Percentiles rank a stretch among this genome's conserved stretches.
phyloP scores from a whole-genome alignment of 1,284 basidiomycete genomes.

The Prillingera fragicola region DNA sequence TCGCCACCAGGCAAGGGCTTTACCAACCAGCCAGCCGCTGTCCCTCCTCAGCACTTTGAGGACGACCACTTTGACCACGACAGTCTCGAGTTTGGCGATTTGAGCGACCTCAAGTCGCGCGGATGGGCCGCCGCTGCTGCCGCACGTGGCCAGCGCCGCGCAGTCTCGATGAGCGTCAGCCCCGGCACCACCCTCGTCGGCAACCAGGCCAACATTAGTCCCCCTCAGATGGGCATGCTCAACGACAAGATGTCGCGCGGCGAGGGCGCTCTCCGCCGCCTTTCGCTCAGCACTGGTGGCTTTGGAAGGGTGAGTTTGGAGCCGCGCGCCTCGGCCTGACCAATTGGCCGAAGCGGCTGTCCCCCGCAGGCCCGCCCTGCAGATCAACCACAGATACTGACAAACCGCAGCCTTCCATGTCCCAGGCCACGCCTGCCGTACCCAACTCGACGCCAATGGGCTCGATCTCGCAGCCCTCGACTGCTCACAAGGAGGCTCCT shows the following conservation, averaged over 20 bases:
- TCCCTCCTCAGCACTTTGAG: slow-evolving; percentile 2
- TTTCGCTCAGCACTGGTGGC: slow-evolving; percentile 28
- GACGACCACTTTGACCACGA: slow-evolving; percentile 31
- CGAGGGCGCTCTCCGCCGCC: slow-evolving; percentile 38
- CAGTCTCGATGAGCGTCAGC: slow-evolving; percentile 28
- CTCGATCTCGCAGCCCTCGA: slow-evolving; percentile 1
- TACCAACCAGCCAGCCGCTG: background rate
- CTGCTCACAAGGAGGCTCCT: background rate
- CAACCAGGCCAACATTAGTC: slow-evolving; percentile 1
- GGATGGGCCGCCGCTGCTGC: slow-evolving; percentile 26
- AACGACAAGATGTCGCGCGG: slow-evolving; percentile 41
- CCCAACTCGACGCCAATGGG: slow-evolving; percentile 19
- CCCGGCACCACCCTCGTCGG: slow-evolving; percentile 7
- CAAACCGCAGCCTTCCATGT: background rate
- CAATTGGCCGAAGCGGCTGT: background rate
- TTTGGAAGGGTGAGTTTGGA: slow-evolving; percentile 27
- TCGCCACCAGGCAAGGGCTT: slow-evolving; percentile 12
- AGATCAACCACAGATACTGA: background rate
- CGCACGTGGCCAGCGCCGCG: slow-evolving; percentile 22
- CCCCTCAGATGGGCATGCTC: slow-evolving; percentile 20
- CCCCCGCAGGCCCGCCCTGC: background rate
- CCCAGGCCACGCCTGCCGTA: slow-evolving; percentile 14
- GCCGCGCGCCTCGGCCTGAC: background rate
- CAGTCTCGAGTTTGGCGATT: slow-evolving; percentile 39
- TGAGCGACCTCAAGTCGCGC: slow-evolving; percentile 24